Percentiles rank a stretch among this genome's conserved stretches.
Conservation (phyloP, 306 rosid genomes). For the Macrotyloma uniflorum region DNA sequence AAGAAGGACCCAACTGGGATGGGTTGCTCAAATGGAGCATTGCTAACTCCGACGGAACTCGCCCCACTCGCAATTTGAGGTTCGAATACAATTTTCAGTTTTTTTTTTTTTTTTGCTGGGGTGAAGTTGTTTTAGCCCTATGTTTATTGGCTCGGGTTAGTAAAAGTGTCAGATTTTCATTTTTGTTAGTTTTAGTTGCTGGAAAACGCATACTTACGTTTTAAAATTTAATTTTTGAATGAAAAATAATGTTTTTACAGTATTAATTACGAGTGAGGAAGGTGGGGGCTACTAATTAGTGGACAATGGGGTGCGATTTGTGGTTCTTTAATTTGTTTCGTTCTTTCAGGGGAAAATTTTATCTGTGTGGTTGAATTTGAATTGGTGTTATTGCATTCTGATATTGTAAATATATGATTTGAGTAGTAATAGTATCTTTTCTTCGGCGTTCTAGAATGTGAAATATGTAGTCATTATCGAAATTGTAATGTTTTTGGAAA, state of each 20-base stretch:
- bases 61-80: conserved; percentile 69
- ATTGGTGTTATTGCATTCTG: not conserved
- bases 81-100: not conserved
- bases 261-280: not conserved
- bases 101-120: not conserved
- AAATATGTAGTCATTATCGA: not conserved
- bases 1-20: conserved; percentile 85
- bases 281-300: not conserved
- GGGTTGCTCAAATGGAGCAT: conserved; percentile 92
- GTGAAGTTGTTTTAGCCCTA: not conserved
- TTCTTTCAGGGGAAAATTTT: not conserved
- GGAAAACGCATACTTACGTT: not conserved
- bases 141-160: not conserved
- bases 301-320: not conserved
- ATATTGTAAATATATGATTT: conserved; percentile 5
- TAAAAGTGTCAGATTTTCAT: not conserved
- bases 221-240: not conserved
- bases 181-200: not conserved
- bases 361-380: conserved; percentile 14
- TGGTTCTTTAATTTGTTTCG: not conserved
- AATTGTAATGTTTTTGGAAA: not conserved
- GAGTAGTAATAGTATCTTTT: conserved; percentile 18
- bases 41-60: conserved; percentile 78
- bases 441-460: not conserved
- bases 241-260: not conserved